Conservation (phyloP, 148 eudicot species). For the Camellia lanceoleosa region DNA sequence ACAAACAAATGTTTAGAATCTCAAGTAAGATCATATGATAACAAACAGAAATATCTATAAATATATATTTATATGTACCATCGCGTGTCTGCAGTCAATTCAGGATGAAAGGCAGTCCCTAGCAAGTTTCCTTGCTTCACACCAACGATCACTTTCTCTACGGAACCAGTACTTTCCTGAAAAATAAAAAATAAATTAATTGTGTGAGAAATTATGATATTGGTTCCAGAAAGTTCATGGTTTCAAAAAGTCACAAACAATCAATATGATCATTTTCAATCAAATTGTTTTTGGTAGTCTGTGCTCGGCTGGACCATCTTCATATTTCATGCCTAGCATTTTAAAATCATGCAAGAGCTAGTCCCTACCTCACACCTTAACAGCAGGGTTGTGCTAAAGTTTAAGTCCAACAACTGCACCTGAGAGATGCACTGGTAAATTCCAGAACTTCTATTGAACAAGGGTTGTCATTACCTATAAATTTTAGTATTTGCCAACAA, state of each 20-base stretch:
- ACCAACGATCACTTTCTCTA: constrained; percentile 78
- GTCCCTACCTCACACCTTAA: background rate
- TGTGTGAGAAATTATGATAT: background rate
- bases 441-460: background rate
- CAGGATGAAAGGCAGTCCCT: constrained; percentile 96
- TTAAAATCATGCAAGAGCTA: background rate
- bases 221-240: background rate
- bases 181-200: constrained; percentile 3
- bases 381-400: background rate
- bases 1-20: constrained; percentile 8
- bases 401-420: background rate
- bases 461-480: background rate
- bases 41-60: background rate
- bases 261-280: background rate
- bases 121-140: constrained; percentile 84
- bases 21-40: background rate
- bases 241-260: background rate
- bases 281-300: background rate
- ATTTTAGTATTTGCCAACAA: background rate
- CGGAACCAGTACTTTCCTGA: constrained; percentile 42
- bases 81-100: constrained; percentile 82
- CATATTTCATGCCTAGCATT: background rate
- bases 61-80: constrained; percentile 36
- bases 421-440: background rate
- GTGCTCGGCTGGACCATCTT: background rate